Percentiles rank a stretch among this genome's conserved stretches.
Conservation (phyloP, 768 basidiomycete species). For the Hypsizygus marmoreus region DNA sequence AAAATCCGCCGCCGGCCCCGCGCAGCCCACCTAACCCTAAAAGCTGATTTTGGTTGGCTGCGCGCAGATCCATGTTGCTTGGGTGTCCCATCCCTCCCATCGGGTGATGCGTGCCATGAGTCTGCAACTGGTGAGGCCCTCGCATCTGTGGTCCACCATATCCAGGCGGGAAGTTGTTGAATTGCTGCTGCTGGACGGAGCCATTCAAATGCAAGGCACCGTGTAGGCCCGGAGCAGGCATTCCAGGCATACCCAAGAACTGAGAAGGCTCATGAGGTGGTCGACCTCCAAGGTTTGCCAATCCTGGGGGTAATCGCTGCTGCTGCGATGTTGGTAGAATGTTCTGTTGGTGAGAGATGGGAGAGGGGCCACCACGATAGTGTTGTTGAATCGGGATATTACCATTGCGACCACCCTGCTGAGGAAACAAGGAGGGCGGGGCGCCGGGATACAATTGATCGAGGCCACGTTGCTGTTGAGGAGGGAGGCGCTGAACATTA, state of each 20-base stretch:
- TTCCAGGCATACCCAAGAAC: constrained; percentile 52
- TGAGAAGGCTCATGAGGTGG: constrained; percentile 80
- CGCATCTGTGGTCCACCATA: constrained; percentile 57
- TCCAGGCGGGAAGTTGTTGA: constrained; percentile 53
- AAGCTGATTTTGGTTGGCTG: constrained; percentile 51
- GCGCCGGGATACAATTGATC: constrained; percentile 60
- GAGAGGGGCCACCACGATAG: constrained; percentile 73
- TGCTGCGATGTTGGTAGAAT: constrained; percentile 44
- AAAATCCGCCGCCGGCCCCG: constrained; percentile 49
- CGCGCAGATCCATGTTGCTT: constrained; percentile 55
- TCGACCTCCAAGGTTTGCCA: constrained; percentile 80
- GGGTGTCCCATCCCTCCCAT: constrained; percentile 57
- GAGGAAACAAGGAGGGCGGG: constrained; percentile 49
- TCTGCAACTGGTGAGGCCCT: constrained; percentile 55
- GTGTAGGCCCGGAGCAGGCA: constrained; percentile 47
- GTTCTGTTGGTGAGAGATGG: constrained; percentile 49
- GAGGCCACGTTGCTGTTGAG: constrained; percentile 50
- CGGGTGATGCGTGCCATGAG: constrained; percentile 44
- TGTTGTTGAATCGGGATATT: constrained; percentile 62
- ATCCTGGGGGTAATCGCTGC: constrained; percentile 75
- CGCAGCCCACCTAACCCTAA: constrained; percentile 52
- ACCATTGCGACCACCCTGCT: constrained; percentile 56
- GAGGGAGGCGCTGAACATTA: constrained; percentile 56
- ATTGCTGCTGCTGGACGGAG: constrained; percentile 45
- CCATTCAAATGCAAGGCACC: constrained; percentile 47